Evolutionary conservation across 2,329 filamentous ascomycete species (phyloP), one percentile per base, ranked within the genome.

Genomic region (Sphaerulina musiva): DNA sequence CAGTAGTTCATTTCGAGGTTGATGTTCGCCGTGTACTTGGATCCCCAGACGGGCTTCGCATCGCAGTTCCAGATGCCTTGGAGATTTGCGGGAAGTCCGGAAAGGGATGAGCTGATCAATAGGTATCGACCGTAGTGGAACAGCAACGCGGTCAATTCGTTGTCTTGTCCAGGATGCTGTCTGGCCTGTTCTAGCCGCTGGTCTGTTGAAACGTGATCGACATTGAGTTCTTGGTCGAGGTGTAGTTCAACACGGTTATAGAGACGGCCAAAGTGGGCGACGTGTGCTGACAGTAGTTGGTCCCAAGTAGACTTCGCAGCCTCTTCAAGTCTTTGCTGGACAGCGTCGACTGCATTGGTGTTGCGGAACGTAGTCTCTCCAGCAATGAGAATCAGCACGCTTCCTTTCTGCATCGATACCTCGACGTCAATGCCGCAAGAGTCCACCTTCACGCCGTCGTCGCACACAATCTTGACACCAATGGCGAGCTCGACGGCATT

Each of bases 1-100:
- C 80, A 83, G 59, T 82, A 76, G 56, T 82, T 82, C 80, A 82
- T 83, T 58, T 83, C 77, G 0, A 82, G 52, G 53, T 83, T 83
- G 60, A 83, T 81, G 56, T 83, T 79, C 32, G 75, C 71, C 47
- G 81, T 79, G 51, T 81, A 83, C 57, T 83, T 79, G 2, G 71
- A 75, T 8, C 74, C 73, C 80, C 80, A 81, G 0, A 75, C 72
- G 2, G 74, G 69, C 0, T 61, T 59, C 3, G 76, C 62, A 0
- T 71, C 65, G 42, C 77, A 72, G 6, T 74, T 76, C 80, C 80
- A 83, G 20, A 73, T 71, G 0, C 80, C 80, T 62, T 80, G 78
- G 0, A 83, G 70, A 54, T 82, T 83, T 0, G 80, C 71, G 0
- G 80, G 80, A 0, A 83, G 69, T 34, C 74, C 75, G 0, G 70